A percentile compares a stretch with the other conserved stretches of the same genome.
Conservation (phyloP, 805 yeast genomes). For the Saccharomyces mikatae region DNA sequence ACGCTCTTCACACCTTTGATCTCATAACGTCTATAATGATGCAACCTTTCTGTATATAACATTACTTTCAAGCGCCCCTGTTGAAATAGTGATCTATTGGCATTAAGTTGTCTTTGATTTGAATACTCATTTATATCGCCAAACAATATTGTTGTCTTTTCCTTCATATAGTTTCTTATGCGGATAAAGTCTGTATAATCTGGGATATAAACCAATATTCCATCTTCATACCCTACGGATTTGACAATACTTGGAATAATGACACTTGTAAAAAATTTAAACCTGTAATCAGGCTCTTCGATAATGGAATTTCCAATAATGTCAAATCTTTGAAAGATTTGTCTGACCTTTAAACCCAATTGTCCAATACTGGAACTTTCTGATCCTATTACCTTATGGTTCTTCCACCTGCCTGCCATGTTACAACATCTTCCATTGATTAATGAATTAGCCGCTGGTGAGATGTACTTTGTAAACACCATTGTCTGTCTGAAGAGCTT, state of each 20-base stretch:
- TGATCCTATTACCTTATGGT: slow-evolving; percentile 39
- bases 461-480: slow-evolving; percentile 61
- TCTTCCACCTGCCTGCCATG: slow-evolving; percentile 52
- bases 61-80: slow-evolving; percentile 56
- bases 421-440: slow-evolving; percentile 43
- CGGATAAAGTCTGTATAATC: slow-evolving; percentile 81
- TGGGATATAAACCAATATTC: slow-evolving; percentile 74
- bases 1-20: slow-evolving; percentile 78
- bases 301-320: slow-evolving; percentile 38
- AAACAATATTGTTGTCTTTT: slow-evolving; percentile 55
- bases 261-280: slow-evolving; percentile 68
- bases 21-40: slow-evolving; percentile 81
- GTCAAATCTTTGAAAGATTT: slow-evolving; percentile 65
- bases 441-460: slow-evolving; percentile 75
- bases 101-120: slow-evolving; percentile 56
- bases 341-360: slow-evolving; percentile 59
- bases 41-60: slow-evolving; percentile 90
- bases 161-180: slow-evolving; percentile 51
- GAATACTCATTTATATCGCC: slow-evolving; percentile 81
- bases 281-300: slow-evolving; percentile 74
- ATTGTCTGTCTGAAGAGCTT: slow-evolving; percentile 67
- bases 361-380: slow-evolving; percentile 50
- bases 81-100: slow-evolving; percentile 63
- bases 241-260: slow-evolving; percentile 62
- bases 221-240: slow-evolving; percentile 56